Conservation (phyloP, 2,329 filamentous ascomycete genomes). For the Plenodomus tracheiphilus region DNA sequence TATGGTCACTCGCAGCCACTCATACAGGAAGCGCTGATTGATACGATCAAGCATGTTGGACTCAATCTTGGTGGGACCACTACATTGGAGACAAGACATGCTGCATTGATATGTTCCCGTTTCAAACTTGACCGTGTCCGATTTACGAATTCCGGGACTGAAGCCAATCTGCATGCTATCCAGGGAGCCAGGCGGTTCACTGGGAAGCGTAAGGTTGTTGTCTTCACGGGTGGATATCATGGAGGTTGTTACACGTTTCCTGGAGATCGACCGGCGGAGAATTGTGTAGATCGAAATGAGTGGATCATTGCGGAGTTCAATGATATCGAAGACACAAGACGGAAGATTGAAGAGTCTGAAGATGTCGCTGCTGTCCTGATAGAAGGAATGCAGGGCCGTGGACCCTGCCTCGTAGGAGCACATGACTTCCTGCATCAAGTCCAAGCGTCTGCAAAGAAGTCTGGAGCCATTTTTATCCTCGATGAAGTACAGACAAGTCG, state of each 20-base stretch:
- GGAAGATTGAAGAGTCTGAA: slow-evolving; percentile 45
- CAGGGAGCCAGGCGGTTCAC: slow-evolving; percentile 53
- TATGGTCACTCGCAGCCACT: slow-evolving; percentile 37
- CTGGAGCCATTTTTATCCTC: slow-evolving; percentile 64
- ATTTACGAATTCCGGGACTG: slow-evolving; percentile 36
- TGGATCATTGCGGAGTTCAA: slow-evolving; percentile 67
- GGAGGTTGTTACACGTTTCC: slow-evolving; percentile 58
- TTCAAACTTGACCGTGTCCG: slow-evolving; percentile 27
- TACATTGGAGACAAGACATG: slow-evolving; percentile 21
- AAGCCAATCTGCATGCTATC: slow-evolving; percentile 33
- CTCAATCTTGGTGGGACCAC: slow-evolving; percentile 32
- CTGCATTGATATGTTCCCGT: slow-evolving; percentile 22
- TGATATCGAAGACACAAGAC: slow-evolving; percentile 53
- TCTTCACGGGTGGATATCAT: slow-evolving; percentile 58
- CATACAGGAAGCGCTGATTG: slow-evolving; percentile 24
- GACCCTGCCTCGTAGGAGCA: slow-evolving; percentile 59
- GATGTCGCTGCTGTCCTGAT: slow-evolving; percentile 66
- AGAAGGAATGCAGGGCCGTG: slow-evolving; percentile 68
- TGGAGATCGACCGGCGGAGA: slow-evolving; percentile 42
- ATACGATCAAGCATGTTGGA: slow-evolving; percentile 38
- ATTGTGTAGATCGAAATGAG: slow-evolving; percentile 57
- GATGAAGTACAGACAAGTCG: slow-evolving; percentile 59
- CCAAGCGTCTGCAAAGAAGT: slow-evolving; percentile 52
- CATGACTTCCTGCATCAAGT: slow-evolving; percentile 58
- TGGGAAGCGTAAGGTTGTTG: slow-evolving; percentile 45